Conservation (phyloP, 176 grass and related monocot species). For the Carex littledalei region DNA sequence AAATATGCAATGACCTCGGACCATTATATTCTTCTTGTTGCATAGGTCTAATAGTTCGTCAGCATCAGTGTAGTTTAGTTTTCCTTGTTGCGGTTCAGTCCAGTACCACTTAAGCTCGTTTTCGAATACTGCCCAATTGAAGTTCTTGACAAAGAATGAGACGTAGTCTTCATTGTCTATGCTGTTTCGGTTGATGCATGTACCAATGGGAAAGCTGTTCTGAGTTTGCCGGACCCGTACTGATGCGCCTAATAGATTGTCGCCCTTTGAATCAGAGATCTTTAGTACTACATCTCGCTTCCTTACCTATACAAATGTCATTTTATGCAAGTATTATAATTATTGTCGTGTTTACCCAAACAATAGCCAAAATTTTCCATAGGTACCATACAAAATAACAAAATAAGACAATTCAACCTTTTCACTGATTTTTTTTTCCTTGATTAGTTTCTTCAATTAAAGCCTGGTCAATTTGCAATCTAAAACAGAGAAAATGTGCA, state of each 20-base stretch:
- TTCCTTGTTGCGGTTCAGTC: slow-evolving; percentile 71
- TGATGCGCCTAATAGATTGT: slow-evolving; percentile 15
- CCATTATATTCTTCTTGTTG: slow-evolving; percentile 51
- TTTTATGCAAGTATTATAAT: neutral
- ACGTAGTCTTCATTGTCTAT: slow-evolving; percentile 97
- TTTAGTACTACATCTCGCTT: slow-evolving; percentile 70
- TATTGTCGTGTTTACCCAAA: neutral
- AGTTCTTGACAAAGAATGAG: slow-evolving; percentile 60
- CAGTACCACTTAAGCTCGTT: slow-evolving; percentile 99
- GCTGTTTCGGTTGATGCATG: slow-evolving; percentile 75
- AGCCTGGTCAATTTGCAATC: neutral
- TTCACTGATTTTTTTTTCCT: neutral
- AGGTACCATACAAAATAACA: neutral
- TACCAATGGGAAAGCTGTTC: slow-evolving; percentile 80
- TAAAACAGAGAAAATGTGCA: neutral
- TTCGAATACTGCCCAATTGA: slow-evolving; percentile 92
- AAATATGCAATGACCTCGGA: slow-evolving; percentile 88
- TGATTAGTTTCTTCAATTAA: neutral
- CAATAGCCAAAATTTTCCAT: neutral
- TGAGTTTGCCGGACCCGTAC: slow-evolving; percentile 50
- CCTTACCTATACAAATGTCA: slow-evolving; percentile 32
- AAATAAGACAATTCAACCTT: neutral
- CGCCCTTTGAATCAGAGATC: slow-evolving; percentile 18
- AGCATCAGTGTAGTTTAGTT: slow-evolving; percentile 60
- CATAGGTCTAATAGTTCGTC: slow-evolving; percentile 81